Percentiles rank a stretch among this genome's conserved stretches.
These are phyloP conservation scores for Typha latifolia DNA, from an alignment of 176 grass and related monocot species.

Conservation along the genomic window DNA sequence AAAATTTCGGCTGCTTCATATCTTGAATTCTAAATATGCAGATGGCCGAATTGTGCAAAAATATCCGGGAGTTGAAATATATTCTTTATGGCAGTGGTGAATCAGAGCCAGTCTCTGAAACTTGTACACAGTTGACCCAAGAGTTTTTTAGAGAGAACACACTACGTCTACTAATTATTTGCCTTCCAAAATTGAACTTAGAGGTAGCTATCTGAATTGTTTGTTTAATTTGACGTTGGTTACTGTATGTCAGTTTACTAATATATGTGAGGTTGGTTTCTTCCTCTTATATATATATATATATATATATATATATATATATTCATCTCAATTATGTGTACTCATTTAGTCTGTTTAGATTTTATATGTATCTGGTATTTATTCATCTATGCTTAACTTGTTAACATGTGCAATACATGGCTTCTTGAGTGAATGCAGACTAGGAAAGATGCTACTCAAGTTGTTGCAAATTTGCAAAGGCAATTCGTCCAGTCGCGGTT, in stretches of 20 bases:
- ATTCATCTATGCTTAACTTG: not conserved
- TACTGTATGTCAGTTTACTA: not conserved
- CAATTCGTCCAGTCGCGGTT: slow-evolving; percentile 64
- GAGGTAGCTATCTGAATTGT: slow-evolving; percentile 26
- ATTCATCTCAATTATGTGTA: not conserved
- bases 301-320: not conserved
- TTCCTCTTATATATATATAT: not conserved
- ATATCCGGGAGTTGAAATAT: slow-evolving; percentile 39
- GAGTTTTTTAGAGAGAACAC: slow-evolving; percentile 52
- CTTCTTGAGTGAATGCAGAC: slow-evolving; percentile 39
- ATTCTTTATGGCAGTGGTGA: slow-evolving; percentile 55
- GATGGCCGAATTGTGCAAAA: slow-evolving; percentile 40
- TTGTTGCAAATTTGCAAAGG: slow-evolving; percentile 84
- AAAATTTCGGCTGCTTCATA: not conserved
- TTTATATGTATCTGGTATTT: slow-evolving; percentile 7
- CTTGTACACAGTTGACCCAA: slow-evolving; percentile 35
- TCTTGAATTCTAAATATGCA: slow-evolving; percentile 7
- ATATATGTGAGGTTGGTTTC: not conserved
- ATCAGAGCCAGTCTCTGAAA: slow-evolving; percentile 35
- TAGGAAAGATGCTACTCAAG: slow-evolving; percentile 79
- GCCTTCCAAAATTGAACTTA: slow-evolving; percentile 30
- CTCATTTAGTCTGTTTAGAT: not conserved
- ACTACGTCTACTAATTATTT: slow-evolving; percentile 31
- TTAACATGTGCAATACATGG: slow-evolving; percentile 11
- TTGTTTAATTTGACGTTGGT: not conserved